These are phyloP conservation scores for Oryza punctata DNA, from an alignment of 176 grass and related monocot genomes.

Conservation along the genomic window DNA sequence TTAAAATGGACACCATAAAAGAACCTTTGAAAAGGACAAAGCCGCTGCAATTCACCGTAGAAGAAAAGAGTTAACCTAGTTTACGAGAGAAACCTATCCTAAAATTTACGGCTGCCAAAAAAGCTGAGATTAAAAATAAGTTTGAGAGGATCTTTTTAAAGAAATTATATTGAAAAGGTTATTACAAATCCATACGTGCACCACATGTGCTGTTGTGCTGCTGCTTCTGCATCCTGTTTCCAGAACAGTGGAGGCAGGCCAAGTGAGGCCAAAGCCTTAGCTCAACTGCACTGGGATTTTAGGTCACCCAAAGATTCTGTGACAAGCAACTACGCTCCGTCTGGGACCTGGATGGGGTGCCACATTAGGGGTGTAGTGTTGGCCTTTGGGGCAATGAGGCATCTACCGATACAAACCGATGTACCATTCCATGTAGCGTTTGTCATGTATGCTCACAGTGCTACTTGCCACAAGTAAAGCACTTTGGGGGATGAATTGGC, in stretches of 20 bases:
- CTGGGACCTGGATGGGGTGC: slow-evolving; percentile 20
- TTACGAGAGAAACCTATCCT: too few species aligned
- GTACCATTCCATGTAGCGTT: slow-evolving; percentile 34
- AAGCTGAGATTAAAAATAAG: too few species aligned
- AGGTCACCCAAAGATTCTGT: slow-evolving; percentile 42
- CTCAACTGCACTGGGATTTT: slow-evolving; percentile 33
- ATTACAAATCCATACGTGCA: neutral
- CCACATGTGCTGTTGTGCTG: slow-evolving; percentile 26
- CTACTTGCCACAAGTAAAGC: slow-evolving; percentile 15
- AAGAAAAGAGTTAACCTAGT: too few species aligned
- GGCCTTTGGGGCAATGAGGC: neutral
- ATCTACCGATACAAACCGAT: slow-evolving; percentile 29
- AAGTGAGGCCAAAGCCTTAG: slow-evolving; percentile 31
- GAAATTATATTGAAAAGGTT: neutral
- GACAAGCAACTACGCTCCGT: slow-evolving; percentile 51
- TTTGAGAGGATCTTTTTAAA: too few species aligned
- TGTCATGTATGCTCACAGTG: slow-evolving; percentile 33
- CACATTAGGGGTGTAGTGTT: slow-evolving; percentile 4
- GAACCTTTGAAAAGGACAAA: too few species aligned
- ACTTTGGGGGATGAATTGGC: neutral
- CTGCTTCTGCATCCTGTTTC: slow-evolving; percentile 30
- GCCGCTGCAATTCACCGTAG: too few species aligned
- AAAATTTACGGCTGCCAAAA: too few species aligned
- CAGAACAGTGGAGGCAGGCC: slow-evolving; percentile 19
- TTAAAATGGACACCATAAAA: too few species aligned